phyloP scores from a whole-genome alignment of 2,329 filamentous ascomycete genomes.

The Alternaria conjuncta region DNA sequence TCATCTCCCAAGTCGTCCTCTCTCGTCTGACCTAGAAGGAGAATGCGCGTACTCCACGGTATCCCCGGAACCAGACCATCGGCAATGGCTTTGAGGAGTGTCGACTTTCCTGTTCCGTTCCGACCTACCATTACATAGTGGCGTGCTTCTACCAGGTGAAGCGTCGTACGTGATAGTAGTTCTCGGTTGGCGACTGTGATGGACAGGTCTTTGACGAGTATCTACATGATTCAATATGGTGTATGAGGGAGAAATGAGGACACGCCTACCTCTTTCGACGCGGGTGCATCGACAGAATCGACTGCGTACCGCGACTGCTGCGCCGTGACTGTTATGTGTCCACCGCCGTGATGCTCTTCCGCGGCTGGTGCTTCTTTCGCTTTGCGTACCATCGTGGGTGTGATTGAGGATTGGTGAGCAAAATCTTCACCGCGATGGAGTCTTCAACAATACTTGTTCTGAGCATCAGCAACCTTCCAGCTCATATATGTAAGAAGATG shows the following conservation, averaged over 20 bases:
- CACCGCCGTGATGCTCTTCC: conserved; percentile 33
- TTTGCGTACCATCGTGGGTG: conserved; percentile 37
- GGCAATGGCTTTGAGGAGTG: conserved; percentile 75
- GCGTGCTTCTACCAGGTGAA: conserved; percentile 74
- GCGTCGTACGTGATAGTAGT: conserved; percentile 71
- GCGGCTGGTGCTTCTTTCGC: conserved; percentile 25
- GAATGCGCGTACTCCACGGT: conserved; percentile 44
- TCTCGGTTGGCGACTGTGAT: conserved; percentile 70
- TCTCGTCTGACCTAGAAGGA: conserved; percentile 46
- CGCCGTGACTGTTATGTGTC: conserved; percentile 43
- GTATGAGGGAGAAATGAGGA: background rate
- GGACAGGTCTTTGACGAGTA: conserved; percentile 69
- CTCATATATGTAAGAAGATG: too few species aligned
- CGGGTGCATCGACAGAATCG: conserved; percentile 48
- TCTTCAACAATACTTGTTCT: too few species aligned
- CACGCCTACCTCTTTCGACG: conserved; percentile 43
- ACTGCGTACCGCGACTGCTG: conserved; percentile 49
- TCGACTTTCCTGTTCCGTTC: conserved; percentile 85
- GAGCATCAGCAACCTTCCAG: too few species aligned
- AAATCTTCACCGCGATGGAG: too few species aligned
- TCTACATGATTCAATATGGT: conserved; percentile 29
- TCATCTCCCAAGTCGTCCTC: conserved; percentile 38
- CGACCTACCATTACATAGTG: conserved; percentile 80
- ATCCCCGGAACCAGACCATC: conserved; percentile 77
- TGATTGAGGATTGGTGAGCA: too few species aligned